phyloP scores from a whole-genome alignment of 805 yeast genomes.

The Myxozyma nipponensis region DNA sequence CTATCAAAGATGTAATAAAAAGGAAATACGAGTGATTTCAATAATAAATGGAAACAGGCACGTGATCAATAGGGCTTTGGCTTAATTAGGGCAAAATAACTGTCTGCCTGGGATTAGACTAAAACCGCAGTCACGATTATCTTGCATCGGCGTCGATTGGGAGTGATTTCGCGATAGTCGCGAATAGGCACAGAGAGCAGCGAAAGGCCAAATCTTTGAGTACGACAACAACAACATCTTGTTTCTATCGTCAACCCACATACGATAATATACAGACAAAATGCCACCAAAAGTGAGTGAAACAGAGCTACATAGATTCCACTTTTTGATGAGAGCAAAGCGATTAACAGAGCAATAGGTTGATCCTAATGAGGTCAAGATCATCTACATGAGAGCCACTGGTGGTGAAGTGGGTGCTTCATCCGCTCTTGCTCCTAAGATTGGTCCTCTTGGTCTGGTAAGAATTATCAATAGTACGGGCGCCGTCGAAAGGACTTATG shows the following conservation, averaged over 20 bases:
- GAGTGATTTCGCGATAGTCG: no score
- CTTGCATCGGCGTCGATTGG: not conserved
- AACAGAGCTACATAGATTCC: not conserved
- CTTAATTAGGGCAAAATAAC: no score
- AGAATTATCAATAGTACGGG: not conserved
- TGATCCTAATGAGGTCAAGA: constrained; percentile 98
- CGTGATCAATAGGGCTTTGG: no score
- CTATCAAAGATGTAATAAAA: no score
- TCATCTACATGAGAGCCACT: constrained; percentile 98
- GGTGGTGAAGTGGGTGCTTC: constrained; percentile 99
- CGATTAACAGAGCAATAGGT: constrained; percentile 44
- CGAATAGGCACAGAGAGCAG: no score
- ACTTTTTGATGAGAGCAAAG: not conserved
- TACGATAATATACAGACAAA: constrained; percentile 4
- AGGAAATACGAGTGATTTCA: no score
- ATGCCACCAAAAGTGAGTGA: constrained; percentile 27
- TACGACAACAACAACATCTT: no score
- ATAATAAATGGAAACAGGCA: no score
- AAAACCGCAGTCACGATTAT: not conserved
- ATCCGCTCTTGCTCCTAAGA: constrained; percentile 99
- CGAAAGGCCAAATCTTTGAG: no score
- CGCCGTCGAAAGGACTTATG: not conserved
- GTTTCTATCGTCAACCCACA: no score
- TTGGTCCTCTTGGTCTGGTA: constrained; percentile 96
- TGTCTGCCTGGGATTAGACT: no score